Evolutionary conservation across 768 basidiomycete genomes (phyloP).

Genomic region (Mycena latifolia): DNA sequence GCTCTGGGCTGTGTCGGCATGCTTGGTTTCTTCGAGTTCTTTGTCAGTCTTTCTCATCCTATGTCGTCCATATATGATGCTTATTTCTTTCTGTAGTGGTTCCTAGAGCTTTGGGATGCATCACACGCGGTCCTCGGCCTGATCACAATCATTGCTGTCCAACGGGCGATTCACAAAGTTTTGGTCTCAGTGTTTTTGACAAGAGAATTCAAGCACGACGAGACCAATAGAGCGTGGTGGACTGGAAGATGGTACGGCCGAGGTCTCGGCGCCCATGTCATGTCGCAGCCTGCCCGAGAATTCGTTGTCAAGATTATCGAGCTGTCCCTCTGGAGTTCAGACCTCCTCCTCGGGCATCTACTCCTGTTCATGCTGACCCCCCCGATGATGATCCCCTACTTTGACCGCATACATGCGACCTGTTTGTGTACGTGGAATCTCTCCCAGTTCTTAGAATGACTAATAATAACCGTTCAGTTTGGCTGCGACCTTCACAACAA

Average conservation of each 20-base stretch:
- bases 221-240: slow-evolving; percentile 99
- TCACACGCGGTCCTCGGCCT: slow-evolving; percentile 95
- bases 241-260: slow-evolving; percentile 98
- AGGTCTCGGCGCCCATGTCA: slow-evolving; percentile 88
- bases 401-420: slow-evolving; percentile 92
- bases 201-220: slow-evolving; percentile 99
- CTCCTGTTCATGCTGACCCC: slow-evolving; percentile 93
- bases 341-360: slow-evolving; percentile 89
- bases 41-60: slow-evolving; percentile 64
- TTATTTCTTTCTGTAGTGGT: slow-evolving; percentile 74
- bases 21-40: slow-evolving; percentile 96
- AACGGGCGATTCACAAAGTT: slow-evolving; percentile 93
- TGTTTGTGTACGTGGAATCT: slow-evolving; percentile 78
- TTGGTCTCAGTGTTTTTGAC: slow-evolving; percentile 95
- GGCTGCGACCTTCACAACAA: slow-evolving; percentile 95
- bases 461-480: slow-evolving; percentile 67
- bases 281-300: slow-evolving; percentile 98
- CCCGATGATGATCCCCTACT: slow-evolving; percentile 90
- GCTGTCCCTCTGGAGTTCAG: slow-evolving; percentile 94
- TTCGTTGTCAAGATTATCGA: slow-evolving; percentile 99
- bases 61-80: slow-evolving; percentile 28
- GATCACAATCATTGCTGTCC: slow-evolving; percentile 91
- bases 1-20: slow-evolving; percentile 85
- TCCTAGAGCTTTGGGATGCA: slow-evolving; percentile 91
- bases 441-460: slow-evolving; percentile 21